A percentile compares a stretch with the other conserved stretches of the same genome.
phyloP scores from a whole-genome alignment of 495 filamentous ascomycete species.

The Hypoxylon intermedium region DNA sequence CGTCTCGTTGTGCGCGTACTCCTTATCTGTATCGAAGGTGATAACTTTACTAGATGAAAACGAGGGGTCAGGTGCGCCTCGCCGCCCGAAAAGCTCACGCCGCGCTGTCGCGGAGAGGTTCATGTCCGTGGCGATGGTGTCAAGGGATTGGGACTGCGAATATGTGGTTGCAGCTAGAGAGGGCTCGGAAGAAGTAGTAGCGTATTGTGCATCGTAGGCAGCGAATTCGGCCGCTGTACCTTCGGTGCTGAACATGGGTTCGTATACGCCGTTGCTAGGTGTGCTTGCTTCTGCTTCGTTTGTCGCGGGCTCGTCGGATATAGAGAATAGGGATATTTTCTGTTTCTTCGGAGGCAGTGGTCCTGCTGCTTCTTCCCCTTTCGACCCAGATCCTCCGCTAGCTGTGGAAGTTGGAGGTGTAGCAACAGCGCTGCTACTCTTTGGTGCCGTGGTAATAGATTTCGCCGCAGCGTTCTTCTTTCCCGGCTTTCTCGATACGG shows the following conservation, averaged over 20 bases:
- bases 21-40: constrained; percentile 83
- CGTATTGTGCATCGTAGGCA: constrained; percentile 46
- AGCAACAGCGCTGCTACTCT: constrained; percentile 12
- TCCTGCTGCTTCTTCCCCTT: constrained; percentile 10
- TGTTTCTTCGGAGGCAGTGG: constrained; percentile 43
- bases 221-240: constrained; percentile 34
- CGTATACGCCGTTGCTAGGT: constrained; percentile 44
- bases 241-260: constrained; percentile 48
- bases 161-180: constrained; percentile 28
- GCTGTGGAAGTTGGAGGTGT: constrained; percentile 9
- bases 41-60: constrained; percentile 58
- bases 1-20: constrained; percentile 83
- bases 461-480: constrained; percentile 67
- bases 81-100: constrained; percentile 82
- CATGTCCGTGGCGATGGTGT: constrained; percentile 72
- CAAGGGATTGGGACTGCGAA: constrained; percentile 55
- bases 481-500: constrained; percentile 71
- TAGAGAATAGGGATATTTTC: constrained; percentile 56
- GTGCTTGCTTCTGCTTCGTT: constrained; percentile 8
- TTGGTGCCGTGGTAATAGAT: constrained; percentile 11
- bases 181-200: constrained; percentile 27
- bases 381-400: constrained; percentile 21
- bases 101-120: constrained; percentile 75
- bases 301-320: constrained; percentile 43
- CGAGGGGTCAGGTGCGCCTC: constrained; percentile 32